Evolutionary conservation across 2,329 filamentous ascomycete genomes (phyloP).

Genomic region (Fusarium drepaniforme): DNA sequence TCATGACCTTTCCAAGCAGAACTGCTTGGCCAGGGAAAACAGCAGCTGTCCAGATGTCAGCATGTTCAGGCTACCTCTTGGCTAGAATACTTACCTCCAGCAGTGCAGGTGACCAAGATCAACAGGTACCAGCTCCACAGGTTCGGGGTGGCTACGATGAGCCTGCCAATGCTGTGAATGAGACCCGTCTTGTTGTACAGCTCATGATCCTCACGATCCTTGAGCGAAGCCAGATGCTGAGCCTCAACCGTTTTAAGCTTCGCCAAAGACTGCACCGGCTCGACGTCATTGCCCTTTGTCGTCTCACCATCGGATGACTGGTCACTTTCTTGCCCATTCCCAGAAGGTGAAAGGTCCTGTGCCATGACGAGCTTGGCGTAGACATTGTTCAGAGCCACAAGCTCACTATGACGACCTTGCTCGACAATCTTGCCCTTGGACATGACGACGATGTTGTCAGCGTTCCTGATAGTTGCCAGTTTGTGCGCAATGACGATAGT

Average conservation of each 20-base stretch:
- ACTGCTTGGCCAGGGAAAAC: slow-evolving; percentile 55
- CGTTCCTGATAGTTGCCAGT: slow-evolving; percentile 67
- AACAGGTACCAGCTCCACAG: slow-evolving; percentile 3
- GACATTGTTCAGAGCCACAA: slow-evolving; percentile 60
- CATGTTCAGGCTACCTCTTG: background rate
- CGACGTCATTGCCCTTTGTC: background rate
- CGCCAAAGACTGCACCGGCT: background rate
- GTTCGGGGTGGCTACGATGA: slow-evolving; percentile 3
- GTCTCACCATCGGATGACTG: background rate
- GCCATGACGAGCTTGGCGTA: slow-evolving; percentile 63
- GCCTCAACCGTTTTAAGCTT: background rate
- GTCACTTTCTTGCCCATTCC: background rate
- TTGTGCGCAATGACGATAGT: slow-evolving; percentile 74
- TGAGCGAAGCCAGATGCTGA: slow-evolving; percentile 54
- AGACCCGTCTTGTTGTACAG: slow-evolving; percentile 11
- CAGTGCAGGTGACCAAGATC: background rate
- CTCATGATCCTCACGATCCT: slow-evolving; percentile 43
- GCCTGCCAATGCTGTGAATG: slow-evolving; percentile 6
- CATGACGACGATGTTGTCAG: slow-evolving; percentile 74
- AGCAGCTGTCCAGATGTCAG: slow-evolving; percentile 1
- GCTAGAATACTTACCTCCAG: slow-evolving; percentile 28
- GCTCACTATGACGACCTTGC: slow-evolving; percentile 63
- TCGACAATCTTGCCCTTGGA: slow-evolving; percentile 68
- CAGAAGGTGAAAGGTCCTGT: slow-evolving; percentile 46
- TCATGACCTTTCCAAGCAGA: slow-evolving; percentile 53